Evolutionary conservation across 139 green algal genomes (phyloP).

Genomic region (Pleodorina starrii): DNA sequence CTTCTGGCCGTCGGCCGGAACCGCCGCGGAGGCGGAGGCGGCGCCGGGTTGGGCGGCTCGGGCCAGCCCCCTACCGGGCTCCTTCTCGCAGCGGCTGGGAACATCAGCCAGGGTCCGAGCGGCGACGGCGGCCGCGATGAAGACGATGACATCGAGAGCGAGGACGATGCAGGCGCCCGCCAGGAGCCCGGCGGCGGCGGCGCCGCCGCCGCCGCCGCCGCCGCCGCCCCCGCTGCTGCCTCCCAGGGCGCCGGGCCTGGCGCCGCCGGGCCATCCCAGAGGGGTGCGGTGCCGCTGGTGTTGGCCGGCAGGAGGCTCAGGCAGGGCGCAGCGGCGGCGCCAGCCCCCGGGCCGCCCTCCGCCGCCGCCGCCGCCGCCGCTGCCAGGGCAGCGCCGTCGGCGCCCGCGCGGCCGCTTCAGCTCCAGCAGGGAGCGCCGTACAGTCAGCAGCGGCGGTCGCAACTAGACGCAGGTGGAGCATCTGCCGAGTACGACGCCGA

Average conservation of each 20-base stretch:
- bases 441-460: too few relatives aligned
- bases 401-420: too few relatives aligned
- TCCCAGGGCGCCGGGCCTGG: not conserved
- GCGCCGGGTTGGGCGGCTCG: not conserved
- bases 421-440: too few relatives aligned
- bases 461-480: too few relatives aligned
- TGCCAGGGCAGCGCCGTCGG: too few relatives aligned
- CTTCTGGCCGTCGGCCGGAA: not conserved
- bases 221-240: not conserved
- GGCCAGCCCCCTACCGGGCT: too few relatives aligned
- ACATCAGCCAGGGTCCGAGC: too few relatives aligned
- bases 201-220: not conserved
- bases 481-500: too few relatives aligned
- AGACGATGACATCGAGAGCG: conserved; percentile 18
- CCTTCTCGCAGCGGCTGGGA: too few relatives aligned
- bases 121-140: not conserved
- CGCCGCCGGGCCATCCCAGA: not conserved
- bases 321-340: too few relatives aligned
- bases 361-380: too few relatives aligned
- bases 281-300: not conserved
- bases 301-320: not conserved
- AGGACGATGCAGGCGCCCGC: too few relatives aligned
- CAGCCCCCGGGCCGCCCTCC: not conserved
- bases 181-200: not conserved
- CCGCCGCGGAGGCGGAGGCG: not conserved